Base-by-base conservation (phyloP, 31 red algal genomes). In the Asparagopsis taxiformis region DNA sequence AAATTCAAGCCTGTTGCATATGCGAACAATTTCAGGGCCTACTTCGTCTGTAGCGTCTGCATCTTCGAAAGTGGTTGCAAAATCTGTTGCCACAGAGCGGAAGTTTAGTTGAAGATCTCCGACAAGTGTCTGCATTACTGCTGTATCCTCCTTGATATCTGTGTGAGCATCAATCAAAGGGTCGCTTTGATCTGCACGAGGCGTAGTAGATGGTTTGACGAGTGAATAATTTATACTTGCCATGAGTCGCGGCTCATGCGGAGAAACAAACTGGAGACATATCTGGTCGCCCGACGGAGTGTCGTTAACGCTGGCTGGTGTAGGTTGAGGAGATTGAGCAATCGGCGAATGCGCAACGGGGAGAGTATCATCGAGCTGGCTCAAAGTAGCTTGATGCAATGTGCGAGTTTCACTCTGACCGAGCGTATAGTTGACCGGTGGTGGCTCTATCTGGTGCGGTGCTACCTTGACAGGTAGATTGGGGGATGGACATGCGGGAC, bases 21-120 rank as follows among this genome's bases (percentile, higher is more conserved):
- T 31, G 5, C 23, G 25, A n/a, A 26, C 16, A 31, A 62, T 62
- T 62, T 62, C 58, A 32, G 58, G 24, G 23, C 58, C 26, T 32
- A 62, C 25, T 16, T 62, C 58, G 13, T 62, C 58, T 26, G 58
- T 32, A n/a, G 31, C 4, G 29, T 62, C 58, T 5, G 26, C 31
- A 62, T 62, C 58, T 3, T 62, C 58, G 24, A 62, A 62, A 30
- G 2, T 32, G 24, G 29, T 32, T 4, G 31, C 5, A 62, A 62
- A 62, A 30, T 62, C 58, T 3, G 0, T 16, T 30, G 10, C 23
- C 23, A 28, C 13, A 26, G 23, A n/a, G 23, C 58, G 58, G 29
- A 62, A 62, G 6, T 62, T 16, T 7, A 62, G 58, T 17, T 62
- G 16, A 32, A 62, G 24, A 28, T 32, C 31, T 17, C 31, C 19